Percentiles rank a stretch among this genome's conserved stretches.
Conservation (phyloP, 1,284 basidiomycete genomes). For the Trichosporon asahii region DNA sequence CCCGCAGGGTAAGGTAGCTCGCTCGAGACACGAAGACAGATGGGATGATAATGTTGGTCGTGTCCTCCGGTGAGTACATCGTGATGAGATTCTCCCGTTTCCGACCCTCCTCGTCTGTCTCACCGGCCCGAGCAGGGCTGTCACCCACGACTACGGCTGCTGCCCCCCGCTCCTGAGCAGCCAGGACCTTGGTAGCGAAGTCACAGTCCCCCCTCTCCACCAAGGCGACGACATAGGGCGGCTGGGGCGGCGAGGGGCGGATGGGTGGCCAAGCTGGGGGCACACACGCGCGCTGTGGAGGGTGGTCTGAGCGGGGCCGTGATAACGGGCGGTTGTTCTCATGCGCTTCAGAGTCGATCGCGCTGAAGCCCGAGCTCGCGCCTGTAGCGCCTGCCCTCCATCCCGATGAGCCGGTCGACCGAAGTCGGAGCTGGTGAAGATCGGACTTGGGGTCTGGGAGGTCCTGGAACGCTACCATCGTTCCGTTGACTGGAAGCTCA, state of each 20-base stretch:
- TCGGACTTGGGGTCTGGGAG: not conserved
- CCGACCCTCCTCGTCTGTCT: conserved; percentile 59
- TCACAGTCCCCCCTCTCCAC: conserved; percentile 81
- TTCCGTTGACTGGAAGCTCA: conserved; percentile 39
- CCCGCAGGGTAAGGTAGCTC: conserved; percentile 50
- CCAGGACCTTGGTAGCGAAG: conserved; percentile 78
- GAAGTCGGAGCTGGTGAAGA: not conserved
- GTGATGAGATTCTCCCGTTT: conserved; percentile 75
- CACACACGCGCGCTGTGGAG: conserved; percentile 30
- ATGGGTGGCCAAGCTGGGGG: conserved; percentile 30
- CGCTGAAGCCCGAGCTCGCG: not conserved
- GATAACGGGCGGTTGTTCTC: not conserved
- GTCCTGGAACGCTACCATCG: conserved; percentile 32
- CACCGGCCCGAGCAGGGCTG: conserved; percentile 37
- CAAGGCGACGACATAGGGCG: conserved; percentile 62
- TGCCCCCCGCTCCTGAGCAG: conserved; percentile 78
- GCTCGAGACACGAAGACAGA: conserved; percentile 53
- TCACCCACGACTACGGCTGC: conserved; percentile 85
- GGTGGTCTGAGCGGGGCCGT: not conserved
- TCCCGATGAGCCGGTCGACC: not conserved
- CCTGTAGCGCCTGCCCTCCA: not conserved
- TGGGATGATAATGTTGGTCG: conserved; percentile 52
- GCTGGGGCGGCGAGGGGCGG: conserved; percentile 22
- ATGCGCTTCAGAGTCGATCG: not conserved
- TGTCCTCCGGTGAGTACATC: conserved; percentile 74